Evolutionary conservation across 495 filamentous ascomycete species (phyloP).

Genomic region (Penicilliopsis zonata): DNA sequence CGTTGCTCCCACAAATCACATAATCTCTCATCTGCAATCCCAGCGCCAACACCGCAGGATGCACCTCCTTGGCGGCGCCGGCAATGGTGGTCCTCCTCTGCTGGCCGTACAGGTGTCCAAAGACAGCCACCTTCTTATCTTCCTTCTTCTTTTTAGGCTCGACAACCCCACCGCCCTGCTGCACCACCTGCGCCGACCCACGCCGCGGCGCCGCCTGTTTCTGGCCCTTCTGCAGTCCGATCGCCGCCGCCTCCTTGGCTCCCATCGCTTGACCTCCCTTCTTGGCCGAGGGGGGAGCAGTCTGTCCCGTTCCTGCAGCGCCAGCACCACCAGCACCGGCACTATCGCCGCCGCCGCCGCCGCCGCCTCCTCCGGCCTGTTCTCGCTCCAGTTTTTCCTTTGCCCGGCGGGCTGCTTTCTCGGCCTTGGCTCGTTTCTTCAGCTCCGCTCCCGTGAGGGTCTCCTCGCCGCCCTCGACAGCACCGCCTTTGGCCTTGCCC

Average conservation of each 20-base stretch:
- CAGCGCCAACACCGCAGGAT: slow-evolving; percentile 73
- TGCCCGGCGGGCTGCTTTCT: slow-evolving; percentile 64
- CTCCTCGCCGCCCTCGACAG: slow-evolving; percentile 16
- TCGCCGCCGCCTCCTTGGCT: slow-evolving; percentile 15
- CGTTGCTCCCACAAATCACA: slow-evolving; percentile 78
- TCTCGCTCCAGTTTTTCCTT: slow-evolving; percentile 41
- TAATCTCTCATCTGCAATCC: slow-evolving; percentile 88
- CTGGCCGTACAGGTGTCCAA: slow-evolving; percentile 75
- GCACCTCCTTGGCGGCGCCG: slow-evolving; percentile 76
- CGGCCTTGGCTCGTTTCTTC: slow-evolving; percentile 67
- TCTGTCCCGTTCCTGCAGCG: slow-evolving; percentile 1
- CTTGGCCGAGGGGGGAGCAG: slow-evolving; percentile 1
- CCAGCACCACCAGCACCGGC: slow-evolving; percentile 6
- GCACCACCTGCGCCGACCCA: slow-evolving; percentile 29
- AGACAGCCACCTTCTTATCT: slow-evolving; percentile 64
- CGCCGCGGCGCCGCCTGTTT: slow-evolving; percentile 21
- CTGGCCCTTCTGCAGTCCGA: slow-evolving; percentile 22
- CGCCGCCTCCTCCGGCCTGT: slow-evolving; percentile 12
- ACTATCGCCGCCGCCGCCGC: slow-evolving; percentile 12
- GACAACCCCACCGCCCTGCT: slow-evolving; percentile 13
- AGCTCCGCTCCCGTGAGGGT: slow-evolving; percentile 55
- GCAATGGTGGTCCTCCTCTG: slow-evolving; percentile 56
- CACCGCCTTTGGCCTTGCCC: slow-evolving; percentile 7
- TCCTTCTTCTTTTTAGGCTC: slow-evolving; percentile 40
- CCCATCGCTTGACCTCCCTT: slow-evolving; percentile 10